These are phyloP conservation scores for Escallonia rubra DNA, from an alignment of 129 eudicot genomes.

Conservation along the genomic window DNA sequence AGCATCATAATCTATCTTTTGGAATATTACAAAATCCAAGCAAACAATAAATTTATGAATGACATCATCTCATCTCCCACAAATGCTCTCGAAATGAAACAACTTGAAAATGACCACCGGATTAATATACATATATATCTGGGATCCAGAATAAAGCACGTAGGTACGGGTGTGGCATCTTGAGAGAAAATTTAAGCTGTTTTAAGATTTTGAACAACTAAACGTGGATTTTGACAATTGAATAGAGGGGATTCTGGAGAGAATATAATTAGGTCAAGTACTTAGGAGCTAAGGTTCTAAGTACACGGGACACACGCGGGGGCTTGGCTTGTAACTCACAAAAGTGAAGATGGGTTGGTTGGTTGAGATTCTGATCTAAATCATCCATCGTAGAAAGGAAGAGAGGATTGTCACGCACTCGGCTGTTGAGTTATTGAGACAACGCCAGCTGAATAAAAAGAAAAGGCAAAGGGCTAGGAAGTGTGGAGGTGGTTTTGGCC, in stretches of 20 bases:
- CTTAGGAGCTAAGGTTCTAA: constrained; percentile 66
- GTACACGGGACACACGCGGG: constrained; percentile 30
- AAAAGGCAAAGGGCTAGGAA: not conserved
- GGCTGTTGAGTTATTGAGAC: not conserved
- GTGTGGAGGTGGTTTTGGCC: not conserved
- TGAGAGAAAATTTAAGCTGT: constrained; percentile 8
- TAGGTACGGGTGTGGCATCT: constrained; percentile 7
- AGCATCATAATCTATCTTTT: constrained; percentile 7
- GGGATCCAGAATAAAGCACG: constrained; percentile 8
- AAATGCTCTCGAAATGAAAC: not conserved
- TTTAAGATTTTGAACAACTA: not conserved
- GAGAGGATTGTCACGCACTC: no score
- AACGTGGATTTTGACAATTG: constrained; percentile 11
- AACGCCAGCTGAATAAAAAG: not conserved
- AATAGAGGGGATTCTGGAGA: constrained; percentile 3
- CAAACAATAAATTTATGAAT: not conserved
- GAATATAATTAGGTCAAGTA: constrained; percentile 30
- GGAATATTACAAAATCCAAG: constrained; percentile 17
- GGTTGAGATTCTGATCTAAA: constrained; percentile 1
- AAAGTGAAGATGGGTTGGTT: not conserved
- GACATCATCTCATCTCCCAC: constrained; percentile 5
- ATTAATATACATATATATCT: not conserved
- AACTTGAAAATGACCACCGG: constrained; percentile 3
- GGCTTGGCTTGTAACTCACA: not conserved
- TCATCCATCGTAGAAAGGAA: not conserved